These are phyloP conservation scores for Gamsiella multidivaricata DNA, from an alignment of 192 early-diverging fungal genomes.

Conservation along the genomic window DNA sequence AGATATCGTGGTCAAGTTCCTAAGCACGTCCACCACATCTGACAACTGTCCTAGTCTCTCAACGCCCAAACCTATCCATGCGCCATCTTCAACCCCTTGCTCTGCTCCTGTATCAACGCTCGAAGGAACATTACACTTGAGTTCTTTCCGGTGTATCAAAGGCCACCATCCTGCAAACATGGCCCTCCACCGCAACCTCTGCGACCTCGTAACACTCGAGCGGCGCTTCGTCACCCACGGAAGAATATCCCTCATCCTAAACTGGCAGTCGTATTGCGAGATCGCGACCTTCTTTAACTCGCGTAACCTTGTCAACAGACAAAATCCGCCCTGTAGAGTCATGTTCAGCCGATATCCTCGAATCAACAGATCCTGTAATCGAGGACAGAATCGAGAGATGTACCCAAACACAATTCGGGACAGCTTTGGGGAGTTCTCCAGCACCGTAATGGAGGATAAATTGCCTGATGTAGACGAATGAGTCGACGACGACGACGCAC, in stretches of 20 bases:
- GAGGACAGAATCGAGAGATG: slow-evolving; percentile 14
- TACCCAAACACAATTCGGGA: slow-evolving; percentile 30
- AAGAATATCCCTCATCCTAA: slow-evolving; percentile 16
- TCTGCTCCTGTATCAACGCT: not conserved
- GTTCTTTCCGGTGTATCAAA: slow-evolving; percentile 12
- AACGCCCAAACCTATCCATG: not conserved
- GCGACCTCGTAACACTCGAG: not conserved
- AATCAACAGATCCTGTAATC: slow-evolving; percentile 7
- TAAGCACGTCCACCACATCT: slow-evolving; percentile 21
- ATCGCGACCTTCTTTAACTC: slow-evolving; percentile 9
- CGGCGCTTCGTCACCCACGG: slow-evolving; percentile 23
- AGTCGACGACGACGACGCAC: not conserved
- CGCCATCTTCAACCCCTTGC: not conserved
- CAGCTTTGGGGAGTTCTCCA: slow-evolving; percentile 10
- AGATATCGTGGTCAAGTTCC: not conserved
- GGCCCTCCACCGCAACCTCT: slow-evolving; percentile 5
- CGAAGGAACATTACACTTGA: too few species aligned
- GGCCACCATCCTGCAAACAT: slow-evolving; percentile 23
- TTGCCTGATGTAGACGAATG: not conserved
- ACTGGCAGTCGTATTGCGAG: slow-evolving; percentile 12
- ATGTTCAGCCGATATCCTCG: slow-evolving; percentile 17
- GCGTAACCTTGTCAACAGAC: slow-evolving; percentile 15
- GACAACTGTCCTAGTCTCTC: slow-evolving; percentile 8
- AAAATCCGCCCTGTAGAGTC: slow-evolving; percentile 18
- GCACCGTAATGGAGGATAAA: not conserved